Conservation (phyloP, 345 rosid species). For the Arabidopsis arenosa region DNA sequence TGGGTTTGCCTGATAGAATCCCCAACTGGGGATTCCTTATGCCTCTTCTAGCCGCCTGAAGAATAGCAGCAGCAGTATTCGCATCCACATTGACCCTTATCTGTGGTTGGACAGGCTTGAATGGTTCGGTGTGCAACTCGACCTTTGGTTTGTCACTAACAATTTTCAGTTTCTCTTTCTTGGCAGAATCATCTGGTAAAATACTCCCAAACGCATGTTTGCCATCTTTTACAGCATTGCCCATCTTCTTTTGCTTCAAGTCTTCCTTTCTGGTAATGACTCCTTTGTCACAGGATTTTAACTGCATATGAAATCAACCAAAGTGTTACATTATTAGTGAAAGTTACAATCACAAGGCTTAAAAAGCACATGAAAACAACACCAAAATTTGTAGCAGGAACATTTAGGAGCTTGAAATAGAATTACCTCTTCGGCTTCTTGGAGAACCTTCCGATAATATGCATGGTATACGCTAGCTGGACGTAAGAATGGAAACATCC, state of each 20-base stretch:
- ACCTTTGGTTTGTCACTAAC: constrained; percentile 69
- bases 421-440: constrained; percentile 74
- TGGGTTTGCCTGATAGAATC: constrained; percentile 50
- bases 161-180: constrained; percentile 85
- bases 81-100: constrained; percentile 71
- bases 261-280: constrained; percentile 54
- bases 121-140: constrained; percentile 59
- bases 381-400: constrained; percentile 5
- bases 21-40: constrained; percentile 73
- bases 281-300: constrained; percentile 53
- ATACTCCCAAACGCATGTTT: constrained; percentile 53
- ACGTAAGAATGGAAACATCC: constrained; percentile 87
- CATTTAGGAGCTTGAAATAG: constrained; percentile 15
- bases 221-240: constrained; percentile 50
- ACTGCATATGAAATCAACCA: constrained; percentile 52
- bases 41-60: constrained; percentile 92
- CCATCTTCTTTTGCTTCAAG: constrained; percentile 53
- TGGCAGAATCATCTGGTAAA: constrained; percentile 63
- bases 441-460: constrained; percentile 71
- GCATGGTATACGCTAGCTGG: constrained; percentile 70
- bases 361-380: neutral
- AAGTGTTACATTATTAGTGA: neutral
- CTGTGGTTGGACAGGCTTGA: constrained; percentile 58
- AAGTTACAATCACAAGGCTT: constrained; percentile 12
- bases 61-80: constrained; percentile 87